phyloP scores from a whole-genome alignment of 768 basidiomycete genomes.

The Leucocoprinus birnbaumii region DNA sequence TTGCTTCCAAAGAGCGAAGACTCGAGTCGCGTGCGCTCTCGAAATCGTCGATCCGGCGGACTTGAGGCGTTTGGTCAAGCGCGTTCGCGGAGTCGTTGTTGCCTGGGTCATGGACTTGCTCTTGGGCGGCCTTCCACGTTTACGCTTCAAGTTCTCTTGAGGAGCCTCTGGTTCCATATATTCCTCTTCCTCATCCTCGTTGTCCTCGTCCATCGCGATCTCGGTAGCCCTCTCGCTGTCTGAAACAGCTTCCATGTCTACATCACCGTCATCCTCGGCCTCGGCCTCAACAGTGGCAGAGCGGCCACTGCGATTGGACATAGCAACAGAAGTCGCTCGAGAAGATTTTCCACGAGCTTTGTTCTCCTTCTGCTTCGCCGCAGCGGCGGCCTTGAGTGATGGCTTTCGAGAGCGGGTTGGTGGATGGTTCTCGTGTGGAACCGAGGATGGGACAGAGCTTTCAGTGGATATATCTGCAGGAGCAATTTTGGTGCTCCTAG shows the following conservation, averaged over 20 bases:
- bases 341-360: neutral
- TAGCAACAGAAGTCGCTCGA: neutral
- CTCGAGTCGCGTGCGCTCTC: slow-evolving; percentile 41
- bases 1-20: slow-evolving; percentile 68
- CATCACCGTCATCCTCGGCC: slow-evolving; percentile 8
- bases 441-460: slow-evolving; percentile 51
- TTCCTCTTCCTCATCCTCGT: slow-evolving; percentile 13
- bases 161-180: slow-evolving; percentile 13
- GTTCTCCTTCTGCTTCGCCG: slow-evolving; percentile 5
- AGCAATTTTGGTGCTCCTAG: neutral
- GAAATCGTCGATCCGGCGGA: slow-evolving; percentile 28
- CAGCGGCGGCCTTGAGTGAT: neutral
- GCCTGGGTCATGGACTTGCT: slow-evolving; percentile 24
- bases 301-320: neutral
- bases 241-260: slow-evolving; percentile 11
- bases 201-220: slow-evolving; percentile 13
- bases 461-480: slow-evolving; percentile 27
- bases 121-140: slow-evolving; percentile 17
- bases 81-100: slow-evolving; percentile 27
- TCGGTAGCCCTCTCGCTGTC: slow-evolving; percentile 3
- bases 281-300: slow-evolving; percentile 3
- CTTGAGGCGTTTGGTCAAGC: slow-evolving; percentile 36
- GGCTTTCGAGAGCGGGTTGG: slow-evolving; percentile 2
- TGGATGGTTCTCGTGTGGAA: slow-evolving; percentile 48
- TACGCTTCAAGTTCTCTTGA: slow-evolving; percentile 16